These are phyloP conservation scores for Aspergillus uvarum DNA, from an alignment of 2,329 filamentous ascomycete genomes.

Conservation along the genomic window DNA sequence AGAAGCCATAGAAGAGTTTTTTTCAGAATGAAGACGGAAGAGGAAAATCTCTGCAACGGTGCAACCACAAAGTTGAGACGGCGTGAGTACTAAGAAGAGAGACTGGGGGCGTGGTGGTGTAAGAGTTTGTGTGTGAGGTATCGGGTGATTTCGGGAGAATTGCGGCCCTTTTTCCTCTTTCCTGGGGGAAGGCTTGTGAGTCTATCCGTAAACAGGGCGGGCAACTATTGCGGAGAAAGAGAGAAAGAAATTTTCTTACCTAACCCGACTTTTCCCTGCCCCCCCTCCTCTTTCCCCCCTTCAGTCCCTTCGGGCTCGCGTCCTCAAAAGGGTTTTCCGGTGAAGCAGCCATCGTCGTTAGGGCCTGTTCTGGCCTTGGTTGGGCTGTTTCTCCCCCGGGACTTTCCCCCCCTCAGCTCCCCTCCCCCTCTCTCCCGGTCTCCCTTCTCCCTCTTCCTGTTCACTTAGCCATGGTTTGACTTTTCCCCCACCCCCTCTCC, in stretches of 20 bases:
- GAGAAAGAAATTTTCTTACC: conserved; percentile 13
- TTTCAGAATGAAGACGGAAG: not conserved
- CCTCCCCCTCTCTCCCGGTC: not conserved
- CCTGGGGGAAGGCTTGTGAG: conserved; percentile 10
- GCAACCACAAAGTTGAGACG: not conserved
- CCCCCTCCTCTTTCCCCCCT: not conserved
- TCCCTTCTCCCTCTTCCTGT: not conserved
- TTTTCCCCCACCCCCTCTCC: conserved; percentile 1
- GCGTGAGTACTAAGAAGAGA: not conserved
- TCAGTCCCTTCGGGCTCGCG: not conserved
- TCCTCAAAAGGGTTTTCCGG: conserved; percentile 23
- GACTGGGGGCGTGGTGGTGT: not conserved
- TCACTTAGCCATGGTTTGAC: not conserved
- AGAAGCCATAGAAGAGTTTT: not conserved
- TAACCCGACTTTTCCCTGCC: conserved; percentile 10
- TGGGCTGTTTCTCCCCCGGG: conserved; percentile 2
- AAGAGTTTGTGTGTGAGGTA: conserved; percentile 8
- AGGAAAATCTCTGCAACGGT: not conserved
- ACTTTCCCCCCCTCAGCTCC: not conserved
- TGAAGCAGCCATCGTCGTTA: conserved; percentile 13
- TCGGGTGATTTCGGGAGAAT: conserved; percentile 24
- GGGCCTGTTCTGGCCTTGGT: conserved; percentile 2
- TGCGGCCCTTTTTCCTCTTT: conserved; percentile 13
- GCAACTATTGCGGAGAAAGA: conserved; percentile 21
- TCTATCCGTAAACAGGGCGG: conserved; percentile 11